Base-by-base conservation (phyloP, 2,329 filamentous ascomycete genomes). In the Sporothrix pallida region DNA sequence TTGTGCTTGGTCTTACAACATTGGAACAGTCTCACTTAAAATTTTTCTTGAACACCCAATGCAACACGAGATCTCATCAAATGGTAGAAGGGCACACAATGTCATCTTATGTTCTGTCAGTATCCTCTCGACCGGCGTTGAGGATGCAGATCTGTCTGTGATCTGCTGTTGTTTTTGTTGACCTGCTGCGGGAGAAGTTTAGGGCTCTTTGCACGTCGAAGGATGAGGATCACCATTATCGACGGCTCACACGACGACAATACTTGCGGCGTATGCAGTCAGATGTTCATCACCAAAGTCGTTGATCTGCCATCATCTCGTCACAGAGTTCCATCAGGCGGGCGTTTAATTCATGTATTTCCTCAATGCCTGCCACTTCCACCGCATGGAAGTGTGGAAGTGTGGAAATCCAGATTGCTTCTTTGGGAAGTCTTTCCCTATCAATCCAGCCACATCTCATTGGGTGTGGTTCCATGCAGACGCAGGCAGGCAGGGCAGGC, bases 351-450 rank as follows among this genome's bases (percentile, higher is more conserved):
- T 26, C 23, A 26, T 26, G 23, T 26, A 26, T 26, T 56, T 26
- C 20, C 52, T 56, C 10, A 37, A 5, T 37, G 31, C 7, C 31
- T 37, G 31, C 31, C 31, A 37, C 31, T 37, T 26, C 23, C 23
- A 26, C 23, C 23, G 31, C 7, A 7, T 37, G 31, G 31, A 7
- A 37, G 31, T 37, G 31, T 7, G 31, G 31, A 7, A 37, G 4
- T 7, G 31, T 37, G 31, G 31, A 7, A 37, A 7, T 23, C 37
- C 42, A 48, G 13, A 65, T 65, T 46, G 9, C 62, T 48, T 65
- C 17, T 63, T 65, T 12, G 23, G 42, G n/a, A 46, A 48, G 62
- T 48, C 62, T 48, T 48, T 26, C 62, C 62, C n/a, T 13, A 65
- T 48, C 5, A 23, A 48, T 23, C 62, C 3, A 65, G 42, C 4